phyloP scores from a whole-genome alignment of 768 basidiomycete genomes.

The Suillus occidentalis region DNA sequence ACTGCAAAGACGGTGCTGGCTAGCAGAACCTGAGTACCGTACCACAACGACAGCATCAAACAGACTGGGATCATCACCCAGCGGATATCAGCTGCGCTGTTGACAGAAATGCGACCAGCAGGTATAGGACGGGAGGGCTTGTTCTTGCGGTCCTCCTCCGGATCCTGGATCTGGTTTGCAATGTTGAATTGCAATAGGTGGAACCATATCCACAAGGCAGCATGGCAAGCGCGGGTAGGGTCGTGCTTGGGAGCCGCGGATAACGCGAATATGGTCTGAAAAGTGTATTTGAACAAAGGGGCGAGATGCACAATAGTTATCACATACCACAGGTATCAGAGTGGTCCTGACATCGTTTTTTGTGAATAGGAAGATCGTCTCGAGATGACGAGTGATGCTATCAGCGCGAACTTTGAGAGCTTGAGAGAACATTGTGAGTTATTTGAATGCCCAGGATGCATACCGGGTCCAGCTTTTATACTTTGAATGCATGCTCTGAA shows the following conservation, averaged over 20 bases:
- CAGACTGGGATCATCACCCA: conserved; percentile 36
- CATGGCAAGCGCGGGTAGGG: conserved; percentile 17
- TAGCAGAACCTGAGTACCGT: conserved; percentile 33
- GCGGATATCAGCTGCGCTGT: conserved; percentile 34
- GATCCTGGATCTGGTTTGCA: conserved; percentile 38
- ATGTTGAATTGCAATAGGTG: conserved; percentile 41
- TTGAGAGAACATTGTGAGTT: not conserved
- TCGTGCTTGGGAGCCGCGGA: conserved; percentile 23
- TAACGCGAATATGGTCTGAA: conserved; percentile 33
- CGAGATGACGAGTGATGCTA: conserved; percentile 13
- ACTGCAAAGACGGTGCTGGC: conserved; percentile 32
- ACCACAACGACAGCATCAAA: conserved; percentile 28
- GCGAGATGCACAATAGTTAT: not conserved
- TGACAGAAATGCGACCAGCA: conserved; percentile 37
- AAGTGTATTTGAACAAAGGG: not conserved
- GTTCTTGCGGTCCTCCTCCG: conserved; percentile 41
- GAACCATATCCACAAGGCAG: conserved; percentile 42
- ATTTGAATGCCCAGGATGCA: not conserved
- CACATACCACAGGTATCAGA: conserved; percentile 21
- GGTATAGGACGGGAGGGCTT: conserved; percentile 44
- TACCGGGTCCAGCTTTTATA: not conserved
- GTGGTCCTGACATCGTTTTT: conserved; percentile 19
- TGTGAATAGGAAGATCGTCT: conserved; percentile 25
- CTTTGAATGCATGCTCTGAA: not conserved
- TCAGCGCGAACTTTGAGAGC: not conserved